Percentiles rank a stretch among this genome's conserved stretches.
Conservation (phyloP, 768 basidiomycete species). For the Agaricus sinodeliciosus region DNA sequence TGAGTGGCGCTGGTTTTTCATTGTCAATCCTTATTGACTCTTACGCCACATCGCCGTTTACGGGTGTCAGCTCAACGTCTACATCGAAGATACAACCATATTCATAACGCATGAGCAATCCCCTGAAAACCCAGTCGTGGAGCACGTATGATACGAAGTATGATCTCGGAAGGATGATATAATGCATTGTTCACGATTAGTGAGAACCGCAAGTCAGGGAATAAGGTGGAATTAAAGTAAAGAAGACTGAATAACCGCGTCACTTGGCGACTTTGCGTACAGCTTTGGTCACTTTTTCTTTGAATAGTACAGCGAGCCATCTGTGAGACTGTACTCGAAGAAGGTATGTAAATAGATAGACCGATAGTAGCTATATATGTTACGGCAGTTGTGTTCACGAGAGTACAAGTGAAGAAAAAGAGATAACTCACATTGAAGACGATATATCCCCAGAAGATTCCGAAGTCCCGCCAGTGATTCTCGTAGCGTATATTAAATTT, state of each 20-base stretch:
- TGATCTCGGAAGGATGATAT: too few species aligned
- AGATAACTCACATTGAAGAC: conserved; percentile 34
- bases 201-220: not conserved
- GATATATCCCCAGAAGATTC: conserved; percentile 43
- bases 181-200: too few species aligned
- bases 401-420: not conserved
- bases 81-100: too few species aligned
- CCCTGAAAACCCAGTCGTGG: too few species aligned
- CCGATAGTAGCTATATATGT: conserved; percentile 30
- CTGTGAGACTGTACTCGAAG: conserved; percentile 38
- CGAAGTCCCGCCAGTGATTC: conserved; percentile 45
- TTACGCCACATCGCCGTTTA: too few species aligned
- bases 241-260: not conserved
- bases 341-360: conserved; percentile 50
- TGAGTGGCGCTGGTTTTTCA: too few species aligned
- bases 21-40: too few species aligned
- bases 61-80: too few species aligned
- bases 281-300: too few species aligned
- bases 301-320: not conserved
- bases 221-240: not conserved
- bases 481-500: conserved; percentile 59
- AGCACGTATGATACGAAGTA: too few species aligned
- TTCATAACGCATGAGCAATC: too few species aligned
- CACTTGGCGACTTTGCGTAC: conserved; percentile 8
- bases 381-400: not conserved